A percentile compares a stretch with the other conserved stretches of the same genome.
phyloP scores from a whole-genome alignment of 257 asterid genomes.

The Galeopsis tetrahit region DNA sequence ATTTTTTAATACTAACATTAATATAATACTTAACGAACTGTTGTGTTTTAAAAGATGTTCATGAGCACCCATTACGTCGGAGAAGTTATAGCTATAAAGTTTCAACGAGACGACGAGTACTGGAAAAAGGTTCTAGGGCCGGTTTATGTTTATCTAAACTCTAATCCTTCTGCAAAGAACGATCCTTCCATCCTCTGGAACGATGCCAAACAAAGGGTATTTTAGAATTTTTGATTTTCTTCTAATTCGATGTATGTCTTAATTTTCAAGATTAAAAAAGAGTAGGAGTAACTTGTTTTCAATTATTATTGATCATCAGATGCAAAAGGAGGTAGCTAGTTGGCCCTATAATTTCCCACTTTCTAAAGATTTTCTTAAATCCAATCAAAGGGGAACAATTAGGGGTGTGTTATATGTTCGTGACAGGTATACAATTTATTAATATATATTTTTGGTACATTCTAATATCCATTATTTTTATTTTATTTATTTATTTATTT shows the following conservation, averaged over 20 bases:
- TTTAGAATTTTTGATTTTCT: neutral
- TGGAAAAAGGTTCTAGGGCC: slow-evolving; percentile 86
- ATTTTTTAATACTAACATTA: too few relatives aligned
- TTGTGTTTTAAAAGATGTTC: slow-evolving; percentile 51
- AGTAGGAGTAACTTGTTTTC: neutral
- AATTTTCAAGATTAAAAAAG: neutral
- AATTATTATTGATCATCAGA: slow-evolving; percentile 47
- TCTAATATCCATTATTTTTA: too few relatives aligned
- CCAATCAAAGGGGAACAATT: slow-evolving; percentile 56
- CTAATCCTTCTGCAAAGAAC: slow-evolving; percentile 36
- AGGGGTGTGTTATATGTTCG: slow-evolving; percentile 55
- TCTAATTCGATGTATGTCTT: neutral
- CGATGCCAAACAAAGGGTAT: slow-evolving; percentile 64
- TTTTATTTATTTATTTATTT: too few relatives aligned
- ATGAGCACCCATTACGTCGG: slow-evolving; percentile 70
- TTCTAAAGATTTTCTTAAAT: slow-evolving; percentile 51
- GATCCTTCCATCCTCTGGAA: slow-evolving; percentile 62
- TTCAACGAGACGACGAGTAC: slow-evolving; percentile 49
- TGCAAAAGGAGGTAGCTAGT: slow-evolving; percentile 48
- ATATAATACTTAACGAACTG: too few relatives aligned
- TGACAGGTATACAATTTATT: slow-evolving; percentile 43
- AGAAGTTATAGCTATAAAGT: slow-evolving; percentile 47
- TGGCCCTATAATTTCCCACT: slow-evolving; percentile 73
- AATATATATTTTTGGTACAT: too few relatives aligned
- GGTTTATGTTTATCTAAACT: slow-evolving; percentile 55